Conservation (phyloP, 2,329 filamentous ascomycete genomes). For the Fusarium euwallaceae region DNA sequence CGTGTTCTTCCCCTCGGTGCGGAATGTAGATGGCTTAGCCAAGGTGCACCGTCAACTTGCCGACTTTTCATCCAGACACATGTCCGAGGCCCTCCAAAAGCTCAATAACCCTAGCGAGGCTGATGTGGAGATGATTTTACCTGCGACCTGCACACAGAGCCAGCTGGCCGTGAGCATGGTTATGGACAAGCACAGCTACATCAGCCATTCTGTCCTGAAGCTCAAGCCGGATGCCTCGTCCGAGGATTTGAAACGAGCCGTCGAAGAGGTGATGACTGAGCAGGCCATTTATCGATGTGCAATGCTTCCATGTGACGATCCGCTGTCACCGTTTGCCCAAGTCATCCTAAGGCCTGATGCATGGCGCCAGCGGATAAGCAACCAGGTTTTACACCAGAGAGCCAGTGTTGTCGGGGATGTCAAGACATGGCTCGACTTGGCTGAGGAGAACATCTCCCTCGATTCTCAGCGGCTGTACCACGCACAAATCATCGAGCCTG, state of each 20-base stretch:
- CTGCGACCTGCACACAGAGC: slow-evolving; percentile 22
- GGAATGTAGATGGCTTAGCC: background rate
- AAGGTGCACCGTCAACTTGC: background rate
- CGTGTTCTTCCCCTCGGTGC: background rate
- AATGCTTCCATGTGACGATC: slow-evolving; percentile 16
- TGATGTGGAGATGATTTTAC: slow-evolving; percentile 9
- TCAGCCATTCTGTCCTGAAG: slow-evolving; percentile 14
- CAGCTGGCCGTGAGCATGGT: slow-evolving; percentile 24
- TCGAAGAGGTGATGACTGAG: background rate
- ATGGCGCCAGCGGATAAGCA: background rate
- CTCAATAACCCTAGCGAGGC: background rate
- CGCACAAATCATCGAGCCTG: background rate
- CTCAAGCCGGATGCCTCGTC: background rate
- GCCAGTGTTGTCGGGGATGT: background rate
- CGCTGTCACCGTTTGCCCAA: slow-evolving; percentile 11
- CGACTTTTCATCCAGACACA: background rate
- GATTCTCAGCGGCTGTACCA: slow-evolving; percentile 7
- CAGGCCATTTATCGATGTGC: slow-evolving; percentile 20
- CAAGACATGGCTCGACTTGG: background rate
- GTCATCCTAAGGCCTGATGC: background rate
- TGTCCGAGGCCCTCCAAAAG: background rate
- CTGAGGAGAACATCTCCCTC: background rate
- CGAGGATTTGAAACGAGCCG: background rate
- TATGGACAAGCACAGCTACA: slow-evolving; percentile 25
- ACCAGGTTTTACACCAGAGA: background rate